Evolutionary conservation across 768 basidiomycete genomes (phyloP), one percentile per base, ranked within the genome.

Genomic region (Pleurotus djamor): DNA sequence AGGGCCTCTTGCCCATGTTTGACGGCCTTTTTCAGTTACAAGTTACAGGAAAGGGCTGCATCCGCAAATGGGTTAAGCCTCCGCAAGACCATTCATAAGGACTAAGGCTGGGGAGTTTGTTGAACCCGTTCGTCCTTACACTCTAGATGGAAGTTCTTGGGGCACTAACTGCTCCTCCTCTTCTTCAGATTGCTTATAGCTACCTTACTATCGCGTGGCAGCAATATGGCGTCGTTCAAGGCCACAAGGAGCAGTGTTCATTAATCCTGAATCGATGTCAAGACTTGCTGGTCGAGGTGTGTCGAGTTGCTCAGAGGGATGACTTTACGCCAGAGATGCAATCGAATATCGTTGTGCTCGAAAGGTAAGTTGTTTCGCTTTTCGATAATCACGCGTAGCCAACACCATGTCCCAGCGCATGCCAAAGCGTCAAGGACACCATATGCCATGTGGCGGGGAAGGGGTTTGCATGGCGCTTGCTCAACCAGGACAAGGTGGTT

Each of bases 391-490:
- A 28, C 47, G 13, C 21, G 8, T 48, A 28, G 21, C 47, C 8
- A 9, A 9, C 41, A 9, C n/a, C 21, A 4, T 14, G 14, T 9
- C 9, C 9, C 45, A 64, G 63, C 54, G 61, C 57, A 17, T 66
- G 65, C 48, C 44, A 59, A 8, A 41, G 59, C n/a, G 51, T 64
- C 12, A 35, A 58, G 16, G 57, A 63, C 38, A 54, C 57, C 1
- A 43, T 64, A 2, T 51, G 16, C 33, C 59, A 56, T n/a, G 43
- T 66, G 6, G 41, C 63, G 4, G 56, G 56, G 4, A 62, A 59
- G 44, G 51, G 61, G 16, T 60, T 66, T 37, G 63, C 61, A 34
- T 66, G 65, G 65, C 57, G 65, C 12, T 47, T 66, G 32, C 44
- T 66, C 21, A 47, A 64, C 52, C 63, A 62, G 21, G 61, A 59